A percentile compares a stretch with the other conserved stretches of the same genome.
Conservation (phyloP, 345 rosid species). For the Brassica incana region DNA sequence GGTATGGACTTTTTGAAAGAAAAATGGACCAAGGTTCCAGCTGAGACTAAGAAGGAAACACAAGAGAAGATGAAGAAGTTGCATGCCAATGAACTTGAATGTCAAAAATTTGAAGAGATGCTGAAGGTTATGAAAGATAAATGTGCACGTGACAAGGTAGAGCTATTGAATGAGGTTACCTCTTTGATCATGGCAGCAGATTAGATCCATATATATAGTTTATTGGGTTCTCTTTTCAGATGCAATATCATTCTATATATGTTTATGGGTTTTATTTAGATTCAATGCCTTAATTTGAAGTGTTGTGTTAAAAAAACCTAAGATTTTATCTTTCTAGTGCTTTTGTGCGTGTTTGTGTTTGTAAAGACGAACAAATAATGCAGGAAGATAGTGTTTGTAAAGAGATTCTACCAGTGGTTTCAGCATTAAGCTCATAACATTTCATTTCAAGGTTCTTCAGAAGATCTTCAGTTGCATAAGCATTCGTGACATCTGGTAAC, state of each 20-base stretch:
- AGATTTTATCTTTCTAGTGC: too few relatives aligned
- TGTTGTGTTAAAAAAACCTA: too few relatives aligned
- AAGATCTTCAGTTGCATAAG: slow-evolving; percentile 44
- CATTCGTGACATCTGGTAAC: slow-evolving; percentile 17
- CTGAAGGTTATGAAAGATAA: not conserved
- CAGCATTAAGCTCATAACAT: slow-evolving; percentile 29
- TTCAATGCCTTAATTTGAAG: too few relatives aligned
- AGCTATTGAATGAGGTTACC: not conserved
- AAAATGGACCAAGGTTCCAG: not conserved
- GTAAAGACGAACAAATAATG: not conserved
- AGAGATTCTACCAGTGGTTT: not conserved
- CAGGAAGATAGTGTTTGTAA: not conserved
- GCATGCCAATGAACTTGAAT: not conserved
- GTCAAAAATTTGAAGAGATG: not conserved
- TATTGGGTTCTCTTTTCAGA: not conserved
- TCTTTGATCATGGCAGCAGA: not conserved
- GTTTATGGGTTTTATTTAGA: too few relatives aligned
- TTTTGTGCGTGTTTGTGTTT: too few relatives aligned
- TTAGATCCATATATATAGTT: too few relatives aligned
- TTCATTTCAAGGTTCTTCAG: slow-evolving; percentile 49
- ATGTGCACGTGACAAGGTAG: not conserved
- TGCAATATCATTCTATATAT: too few relatives aligned
- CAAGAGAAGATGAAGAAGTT: slow-evolving; percentile 7
- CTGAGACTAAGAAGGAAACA: not conserved
- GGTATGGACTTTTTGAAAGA: not conserved